Evolutionary conservation across 129 eudicot genomes (phyloP).

Genomic region (Solidago caesia): DNA sequence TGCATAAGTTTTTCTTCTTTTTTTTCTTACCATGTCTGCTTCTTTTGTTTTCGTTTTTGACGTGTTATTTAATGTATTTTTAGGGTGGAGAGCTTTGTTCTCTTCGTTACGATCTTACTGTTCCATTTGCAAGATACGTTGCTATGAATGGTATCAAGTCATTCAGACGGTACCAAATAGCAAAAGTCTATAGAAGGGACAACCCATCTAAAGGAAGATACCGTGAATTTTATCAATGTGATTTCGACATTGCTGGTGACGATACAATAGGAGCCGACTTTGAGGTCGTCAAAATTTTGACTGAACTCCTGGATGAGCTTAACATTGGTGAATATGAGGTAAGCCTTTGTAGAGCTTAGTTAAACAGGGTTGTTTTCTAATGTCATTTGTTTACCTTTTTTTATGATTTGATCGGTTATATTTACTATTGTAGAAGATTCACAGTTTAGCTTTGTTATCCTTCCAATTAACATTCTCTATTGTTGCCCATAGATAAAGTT

Average conservation of each 20-base stretch:
- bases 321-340: conserved; percentile 91
- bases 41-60: background rate
- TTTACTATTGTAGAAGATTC: background rate
- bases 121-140: conserved; percentile 92
- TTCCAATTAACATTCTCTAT: background rate
- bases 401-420: background rate
- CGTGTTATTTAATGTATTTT: conserved; percentile 15
- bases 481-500: conserved; percentile 60
- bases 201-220: conserved; percentile 96
- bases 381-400: background rate
- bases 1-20: background rate
- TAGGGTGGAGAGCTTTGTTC: conserved; percentile 99
- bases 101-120: conserved; percentile 88
- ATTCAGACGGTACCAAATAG: conserved; percentile 84
- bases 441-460: background rate
- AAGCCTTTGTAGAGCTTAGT: conserved; percentile 6
- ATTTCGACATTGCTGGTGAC: conserved; percentile 92
- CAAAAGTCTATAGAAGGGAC: conserved; percentile 87
- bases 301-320: conserved; percentile 81
- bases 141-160: conserved; percentile 93
- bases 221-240: conserved; percentile 98
- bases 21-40: background rate
- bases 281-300: conserved; percentile 77
- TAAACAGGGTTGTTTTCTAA: background rate
- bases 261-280: conserved; percentile 79